These are phyloP conservation scores for Podospora sp. DNA, from an alignment of 495 filamentous ascomycete genomes.

Conservation along the genomic window DNA sequence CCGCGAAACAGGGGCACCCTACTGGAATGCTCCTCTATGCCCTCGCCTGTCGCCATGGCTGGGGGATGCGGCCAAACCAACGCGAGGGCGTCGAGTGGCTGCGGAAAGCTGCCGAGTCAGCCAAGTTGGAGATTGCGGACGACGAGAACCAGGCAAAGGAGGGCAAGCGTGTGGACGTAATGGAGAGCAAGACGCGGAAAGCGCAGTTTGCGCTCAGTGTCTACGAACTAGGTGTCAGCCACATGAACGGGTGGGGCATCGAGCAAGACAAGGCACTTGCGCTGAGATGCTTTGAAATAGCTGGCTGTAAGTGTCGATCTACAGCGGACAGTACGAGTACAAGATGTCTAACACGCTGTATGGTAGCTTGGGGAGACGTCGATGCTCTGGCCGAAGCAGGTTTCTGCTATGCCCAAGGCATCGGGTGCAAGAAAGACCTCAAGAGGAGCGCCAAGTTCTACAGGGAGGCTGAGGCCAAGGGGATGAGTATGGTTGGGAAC, in stretches of 20 bases:
- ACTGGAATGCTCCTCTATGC: slow-evolving; percentile 96
- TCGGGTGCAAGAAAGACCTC: slow-evolving; percentile 91
- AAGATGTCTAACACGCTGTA: slow-evolving; percentile 19
- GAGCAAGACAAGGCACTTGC: slow-evolving; percentile 88
- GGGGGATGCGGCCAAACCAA: slow-evolving; percentile 93
- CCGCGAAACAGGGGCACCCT: slow-evolving; percentile 80
- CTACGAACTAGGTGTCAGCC: slow-evolving; percentile 94
- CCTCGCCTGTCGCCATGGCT: slow-evolving; percentile 94
- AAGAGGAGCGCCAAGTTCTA: slow-evolving; percentile 94
- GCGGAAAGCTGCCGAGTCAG: slow-evolving; percentile 84
- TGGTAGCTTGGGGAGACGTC: slow-evolving; percentile 83
- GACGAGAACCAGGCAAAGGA: slow-evolving; percentile 70
- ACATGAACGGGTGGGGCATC: slow-evolving; percentile 97
- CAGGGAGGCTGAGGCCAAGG: slow-evolving; percentile 84
- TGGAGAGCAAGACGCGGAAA: slow-evolving; percentile 74
- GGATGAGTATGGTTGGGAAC: slow-evolving; percentile 96
- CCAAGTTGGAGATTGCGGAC: slow-evolving; percentile 77
- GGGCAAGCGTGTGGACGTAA: slow-evolving; percentile 61
- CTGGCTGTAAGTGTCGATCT: slow-evolving; percentile 63
- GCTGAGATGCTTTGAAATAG: slow-evolving; percentile 92
- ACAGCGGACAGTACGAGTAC: not conserved
- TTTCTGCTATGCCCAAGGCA: slow-evolving; percentile 83
- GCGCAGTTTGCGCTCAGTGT: slow-evolving; percentile 93
- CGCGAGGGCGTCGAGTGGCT: slow-evolving; percentile 87
- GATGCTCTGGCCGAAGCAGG: slow-evolving; percentile 89